Evolutionary conservation across 2,329 filamentous ascomycete genomes (phyloP).

Genomic region (Alternaria conjuncta): DNA sequence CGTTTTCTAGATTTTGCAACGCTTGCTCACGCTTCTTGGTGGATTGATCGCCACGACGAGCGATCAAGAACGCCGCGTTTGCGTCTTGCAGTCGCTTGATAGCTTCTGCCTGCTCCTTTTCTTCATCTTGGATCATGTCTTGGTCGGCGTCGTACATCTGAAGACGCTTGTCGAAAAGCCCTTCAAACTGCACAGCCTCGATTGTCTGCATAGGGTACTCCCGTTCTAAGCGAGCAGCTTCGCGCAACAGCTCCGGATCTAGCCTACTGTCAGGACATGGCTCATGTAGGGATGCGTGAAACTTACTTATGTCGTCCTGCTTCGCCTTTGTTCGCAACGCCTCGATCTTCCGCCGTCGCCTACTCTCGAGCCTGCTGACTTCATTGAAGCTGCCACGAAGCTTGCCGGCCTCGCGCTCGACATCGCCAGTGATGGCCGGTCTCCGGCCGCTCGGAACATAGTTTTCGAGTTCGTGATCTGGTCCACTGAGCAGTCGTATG

Average conservation of each 20-base stretch:
- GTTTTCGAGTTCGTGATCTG: slow-evolving; percentile 81
- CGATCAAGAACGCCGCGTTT: slow-evolving; percentile 78
- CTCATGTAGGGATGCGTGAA: background rate
- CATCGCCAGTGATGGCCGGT: slow-evolving; percentile 76
- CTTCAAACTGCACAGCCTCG: slow-evolving; percentile 88
- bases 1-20: slow-evolving; percentile 85
- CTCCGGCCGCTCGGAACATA: slow-evolving; percentile 87
- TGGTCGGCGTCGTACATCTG: slow-evolving; percentile 81
- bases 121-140: slow-evolving; percentile 73
- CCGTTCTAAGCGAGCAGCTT: slow-evolving; percentile 84
- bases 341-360: slow-evolving; percentile 80
- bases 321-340: slow-evolving; percentile 78
- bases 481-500: slow-evolving; percentile 76
- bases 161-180: slow-evolving; percentile 83
- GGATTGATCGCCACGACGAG: slow-evolving; percentile 70
- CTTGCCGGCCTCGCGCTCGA: slow-evolving; percentile 79
- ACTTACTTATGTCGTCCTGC: slow-evolving; percentile 80
- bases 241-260: slow-evolving; percentile 78
- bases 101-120: slow-evolving; percentile 76
- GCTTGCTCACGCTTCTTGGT: slow-evolving; percentile 81
- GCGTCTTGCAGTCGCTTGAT: slow-evolving; percentile 73
- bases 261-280: slow-evolving; percentile 32
- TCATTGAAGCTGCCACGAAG: slow-evolving; percentile 85
- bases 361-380: slow-evolving; percentile 79
- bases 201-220: slow-evolving; percentile 85